A percentile compares a stretch with the other conserved stretches of the same genome.
phyloP scores from a whole-genome alignment of 345 rosid genomes.

The Firmiana major region DNA sequence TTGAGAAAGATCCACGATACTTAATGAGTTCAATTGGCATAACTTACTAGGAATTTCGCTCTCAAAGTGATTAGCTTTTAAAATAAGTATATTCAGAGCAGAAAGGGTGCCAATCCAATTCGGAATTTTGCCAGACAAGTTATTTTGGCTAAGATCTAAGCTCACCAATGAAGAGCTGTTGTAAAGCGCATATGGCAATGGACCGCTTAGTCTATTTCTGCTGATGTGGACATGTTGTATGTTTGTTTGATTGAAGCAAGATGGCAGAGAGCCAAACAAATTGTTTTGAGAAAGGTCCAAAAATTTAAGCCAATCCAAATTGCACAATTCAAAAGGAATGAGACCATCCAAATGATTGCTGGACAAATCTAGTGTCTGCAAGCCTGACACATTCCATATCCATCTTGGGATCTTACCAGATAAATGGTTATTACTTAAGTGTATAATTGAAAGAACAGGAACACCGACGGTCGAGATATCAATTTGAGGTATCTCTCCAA shows the following conservation, averaged over 20 bases:
- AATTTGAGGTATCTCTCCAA: not conserved
- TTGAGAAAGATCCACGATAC: too few relatives aligned
- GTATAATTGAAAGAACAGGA: not conserved
- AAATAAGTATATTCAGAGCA: slow-evolving; percentile 9
- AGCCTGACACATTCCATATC: not conserved
- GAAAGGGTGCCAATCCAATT: not conserved
- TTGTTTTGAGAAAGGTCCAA: slow-evolving; percentile 22
- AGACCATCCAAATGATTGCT: slow-evolving; percentile 17
- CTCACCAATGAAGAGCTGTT: slow-evolving; percentile 8
- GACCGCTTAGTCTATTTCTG: not conserved
- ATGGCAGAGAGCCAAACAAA: not conserved
- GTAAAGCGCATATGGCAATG: not conserved
- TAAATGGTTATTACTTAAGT: slow-evolving; percentile 23
- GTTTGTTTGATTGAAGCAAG: not conserved
- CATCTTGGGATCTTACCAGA: slow-evolving; percentile 19
- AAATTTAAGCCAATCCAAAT: not conserved
- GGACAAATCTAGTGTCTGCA: not conserved
- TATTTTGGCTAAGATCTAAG: slow-evolving; percentile 18
- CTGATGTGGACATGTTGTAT: not conserved
- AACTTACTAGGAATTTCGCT: too few relatives aligned
- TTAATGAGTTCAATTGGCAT: too few relatives aligned
- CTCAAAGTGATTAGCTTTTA: too few relatives aligned
- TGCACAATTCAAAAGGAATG: slow-evolving; percentile 13
- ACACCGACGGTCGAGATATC: not conserved
- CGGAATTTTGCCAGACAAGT: slow-evolving; percentile 9